Evolutionary conservation across 345 rosid species (phyloP).

Genomic region (Erucastrum elatum): DNA sequence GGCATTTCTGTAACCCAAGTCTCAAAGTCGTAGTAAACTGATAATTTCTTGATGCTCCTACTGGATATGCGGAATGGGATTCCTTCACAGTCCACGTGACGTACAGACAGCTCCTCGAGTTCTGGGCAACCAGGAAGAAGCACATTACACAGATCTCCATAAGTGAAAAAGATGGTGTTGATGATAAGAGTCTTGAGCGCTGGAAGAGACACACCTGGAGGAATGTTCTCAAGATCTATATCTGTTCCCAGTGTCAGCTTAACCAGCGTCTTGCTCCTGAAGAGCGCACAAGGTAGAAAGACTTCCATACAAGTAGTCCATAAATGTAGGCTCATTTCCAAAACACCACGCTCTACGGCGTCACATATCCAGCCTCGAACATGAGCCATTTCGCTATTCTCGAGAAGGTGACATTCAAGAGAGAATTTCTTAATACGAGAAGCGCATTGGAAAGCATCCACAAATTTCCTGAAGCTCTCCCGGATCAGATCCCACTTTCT

Average conservation of each 20-base stretch:
- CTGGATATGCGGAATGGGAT: neutral
- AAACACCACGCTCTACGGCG: neutral
- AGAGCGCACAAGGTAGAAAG: neutral
- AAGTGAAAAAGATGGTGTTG: neutral
- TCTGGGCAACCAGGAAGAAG: neutral
- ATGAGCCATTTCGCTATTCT: neutral
- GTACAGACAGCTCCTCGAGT: neutral
- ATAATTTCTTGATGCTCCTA: neutral
- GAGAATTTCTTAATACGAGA: neutral
- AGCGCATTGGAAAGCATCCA: neutral
- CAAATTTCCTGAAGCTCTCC: neutral
- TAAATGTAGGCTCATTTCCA: neutral
- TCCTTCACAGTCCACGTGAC: neutral
- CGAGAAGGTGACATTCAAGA: neutral
- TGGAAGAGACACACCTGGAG: neutral
- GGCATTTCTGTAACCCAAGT: neutral
- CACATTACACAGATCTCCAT: neutral
- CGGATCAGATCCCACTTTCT: neutral
- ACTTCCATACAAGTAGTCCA: neutral
- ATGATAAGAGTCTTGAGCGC: conserved; percentile 19
- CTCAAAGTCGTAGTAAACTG: neutral
- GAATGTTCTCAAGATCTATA: neutral
- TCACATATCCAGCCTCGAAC: neutral
- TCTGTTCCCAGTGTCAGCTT: conserved; percentile 10
- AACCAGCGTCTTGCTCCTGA: conserved; percentile 5